Percentiles rank a stretch among this genome's conserved stretches.
Conservation (phyloP, 805 yeast genomes). For the Ogataea dorogensis region DNA sequence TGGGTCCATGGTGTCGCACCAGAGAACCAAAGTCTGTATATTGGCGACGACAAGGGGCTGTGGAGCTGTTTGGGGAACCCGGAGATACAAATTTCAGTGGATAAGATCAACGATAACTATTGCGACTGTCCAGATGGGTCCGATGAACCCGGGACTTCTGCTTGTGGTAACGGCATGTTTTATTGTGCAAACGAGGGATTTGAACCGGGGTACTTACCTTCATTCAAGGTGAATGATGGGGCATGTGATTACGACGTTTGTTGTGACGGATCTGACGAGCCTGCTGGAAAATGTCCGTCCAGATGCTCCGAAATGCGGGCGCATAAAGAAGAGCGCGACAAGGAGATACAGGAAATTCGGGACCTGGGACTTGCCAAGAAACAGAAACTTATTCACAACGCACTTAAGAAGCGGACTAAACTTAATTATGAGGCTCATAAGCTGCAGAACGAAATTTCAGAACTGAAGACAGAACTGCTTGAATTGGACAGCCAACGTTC, state of each 20-base stretch:
- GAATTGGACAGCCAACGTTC: constrained; percentile 6
- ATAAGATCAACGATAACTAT: constrained; percentile 78
- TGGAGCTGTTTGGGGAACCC: constrained; percentile 76
- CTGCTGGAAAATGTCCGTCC: constrained; percentile 50
- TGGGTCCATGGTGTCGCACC: constrained; percentile 39
- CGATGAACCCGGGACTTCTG: constrained; percentile 95
- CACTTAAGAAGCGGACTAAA: constrained; percentile 22
- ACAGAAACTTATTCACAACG: constrained; percentile 30
- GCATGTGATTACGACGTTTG: constrained; percentile 85
- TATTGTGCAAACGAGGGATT: constrained; percentile 80
- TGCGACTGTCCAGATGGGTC: constrained; percentile 98
- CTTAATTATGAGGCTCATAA: constrained; percentile 18
- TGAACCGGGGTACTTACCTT: constrained; percentile 58
- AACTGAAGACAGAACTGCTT: constrained; percentile 31
- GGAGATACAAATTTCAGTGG: constrained; percentile 54
- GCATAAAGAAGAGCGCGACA: constrained; percentile 32
- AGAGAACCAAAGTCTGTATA: constrained; percentile 42
- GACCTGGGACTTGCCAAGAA: constrained; percentile 38
- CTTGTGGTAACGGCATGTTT: constrained; percentile 59
- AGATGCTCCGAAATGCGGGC: constrained; percentile 51
- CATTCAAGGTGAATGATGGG: constrained; percentile 79
- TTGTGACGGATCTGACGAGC: constrained; percentile 95
- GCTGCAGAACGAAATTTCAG: constrained; percentile 10
- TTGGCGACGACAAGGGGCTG: constrained; percentile 47
- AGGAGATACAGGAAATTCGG: constrained; percentile 21